A percentile compares a stretch with the other conserved stretches of the same genome.
These are phyloP conservation scores for Geotrichum carabidarum DNA, from an alignment of 1,139 yeast genomes.

Conservation along the genomic window DNA sequence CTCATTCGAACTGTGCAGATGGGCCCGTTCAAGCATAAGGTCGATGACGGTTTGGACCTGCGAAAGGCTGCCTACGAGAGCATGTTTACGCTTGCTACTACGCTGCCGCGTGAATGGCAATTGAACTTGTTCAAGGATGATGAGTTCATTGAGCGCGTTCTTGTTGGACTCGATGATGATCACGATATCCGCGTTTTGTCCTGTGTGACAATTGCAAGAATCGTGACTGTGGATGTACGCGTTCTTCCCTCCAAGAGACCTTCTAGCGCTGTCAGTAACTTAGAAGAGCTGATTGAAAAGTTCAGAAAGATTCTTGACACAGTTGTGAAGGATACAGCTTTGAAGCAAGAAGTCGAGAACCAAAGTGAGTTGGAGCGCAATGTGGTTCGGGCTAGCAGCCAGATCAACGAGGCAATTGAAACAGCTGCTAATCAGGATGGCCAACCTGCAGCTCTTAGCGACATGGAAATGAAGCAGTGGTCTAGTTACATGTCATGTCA, in stretches of 20 bases:
- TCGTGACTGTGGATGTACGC: slow-evolving; percentile 32
- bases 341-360: slow-evolving; percentile 49
- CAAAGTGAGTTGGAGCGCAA: slow-evolving; percentile 38
- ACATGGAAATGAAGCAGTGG: slow-evolving; percentile 10
- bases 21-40: slow-evolving; percentile 83
- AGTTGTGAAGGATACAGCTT: slow-evolving; percentile 45
- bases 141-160: slow-evolving; percentile 35
- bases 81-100: slow-evolving; percentile 49
- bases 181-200: slow-evolving; percentile 44
- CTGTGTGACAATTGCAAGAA: slow-evolving; percentile 39
- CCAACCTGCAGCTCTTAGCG: neutral
- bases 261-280: slow-evolving; percentile 17
- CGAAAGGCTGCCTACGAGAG: slow-evolving; percentile 72
- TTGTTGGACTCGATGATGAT: slow-evolving; percentile 42
- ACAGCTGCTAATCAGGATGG: neutral
- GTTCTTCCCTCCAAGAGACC: slow-evolving; percentile 14
- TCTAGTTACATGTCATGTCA: neutral
- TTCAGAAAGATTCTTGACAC: slow-evolving; percentile 36
- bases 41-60: slow-evolving; percentile 73
- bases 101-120: slow-evolving; percentile 27
- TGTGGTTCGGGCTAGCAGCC: slow-evolving; percentile 26
- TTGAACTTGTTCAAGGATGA: slow-evolving; percentile 33
- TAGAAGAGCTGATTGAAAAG: slow-evolving; percentile 34
- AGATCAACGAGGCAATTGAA: slow-evolving; percentile 26
- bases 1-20: slow-evolving; percentile 66